These are phyloP conservation scores for Flaveria sonorensis DNA, from an alignment of 129 eudicot species.

Conservation along the genomic window DNA sequence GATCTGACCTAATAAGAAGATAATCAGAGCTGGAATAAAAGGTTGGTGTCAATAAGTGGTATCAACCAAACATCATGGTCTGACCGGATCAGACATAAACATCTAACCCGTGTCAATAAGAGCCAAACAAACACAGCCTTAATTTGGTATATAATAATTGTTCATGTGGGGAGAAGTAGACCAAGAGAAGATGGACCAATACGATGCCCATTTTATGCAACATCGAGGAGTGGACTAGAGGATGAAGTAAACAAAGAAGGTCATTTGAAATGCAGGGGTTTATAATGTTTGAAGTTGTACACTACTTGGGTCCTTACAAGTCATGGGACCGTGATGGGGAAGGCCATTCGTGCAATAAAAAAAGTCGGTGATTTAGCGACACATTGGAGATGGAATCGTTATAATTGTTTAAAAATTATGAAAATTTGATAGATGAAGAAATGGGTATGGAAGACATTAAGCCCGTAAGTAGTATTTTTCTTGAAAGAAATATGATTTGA, in stretches of 20 bases:
- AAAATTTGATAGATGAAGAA: conserved; percentile 70
- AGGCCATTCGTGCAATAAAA: conserved; percentile 77
- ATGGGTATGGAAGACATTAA: conserved; percentile 53
- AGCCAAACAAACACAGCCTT: too few relatives aligned
- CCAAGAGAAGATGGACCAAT: conserved; percentile 66
- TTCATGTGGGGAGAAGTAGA: conserved; percentile 56
- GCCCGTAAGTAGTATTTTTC: conserved; percentile 51
- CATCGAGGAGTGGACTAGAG: conserved; percentile 65
- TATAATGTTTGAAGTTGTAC: conserved; percentile 66
- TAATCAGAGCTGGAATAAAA: too few relatives aligned
- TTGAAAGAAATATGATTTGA: conserved; percentile 42
- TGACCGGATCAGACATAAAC: too few relatives aligned
- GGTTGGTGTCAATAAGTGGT: too few relatives aligned
- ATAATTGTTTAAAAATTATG: conserved; percentile 55
- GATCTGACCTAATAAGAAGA: too few relatives aligned
- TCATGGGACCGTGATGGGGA: conserved; percentile 75
- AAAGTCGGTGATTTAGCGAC: conserved; percentile 78
- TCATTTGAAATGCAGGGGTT: conserved; percentile 52
- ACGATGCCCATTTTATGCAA: conserved; percentile 83
- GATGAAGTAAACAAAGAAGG: conserved; percentile 62
- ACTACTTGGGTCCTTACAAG: conserved; percentile 40
- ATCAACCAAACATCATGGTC: too few relatives aligned
- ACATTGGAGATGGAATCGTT: conserved; percentile 74
- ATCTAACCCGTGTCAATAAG: too few relatives aligned
- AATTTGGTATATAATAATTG: not conserved